Percentiles rank a stretch among this genome's conserved stretches.
Evolutionary conservation across 176 grass and related monocot genomes (phyloP).

Genomic region (Neostapfia colusana): DNA sequence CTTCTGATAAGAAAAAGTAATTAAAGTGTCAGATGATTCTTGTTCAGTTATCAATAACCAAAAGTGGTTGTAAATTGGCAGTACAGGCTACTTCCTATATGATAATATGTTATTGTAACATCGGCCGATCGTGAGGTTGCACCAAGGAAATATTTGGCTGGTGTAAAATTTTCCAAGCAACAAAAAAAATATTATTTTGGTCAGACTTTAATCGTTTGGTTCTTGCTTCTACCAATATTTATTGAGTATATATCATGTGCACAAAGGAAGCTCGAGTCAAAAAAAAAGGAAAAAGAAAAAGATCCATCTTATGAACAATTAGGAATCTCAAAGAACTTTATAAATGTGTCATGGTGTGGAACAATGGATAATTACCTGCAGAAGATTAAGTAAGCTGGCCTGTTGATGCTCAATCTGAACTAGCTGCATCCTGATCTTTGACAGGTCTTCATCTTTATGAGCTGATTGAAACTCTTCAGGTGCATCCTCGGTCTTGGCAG

Average conservation of each 20-base stretch:
- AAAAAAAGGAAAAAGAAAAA: too few relatives aligned
- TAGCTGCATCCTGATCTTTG: slow-evolving; percentile 77
- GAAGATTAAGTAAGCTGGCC: slow-evolving; percentile 80
- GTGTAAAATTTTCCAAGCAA: too few relatives aligned
- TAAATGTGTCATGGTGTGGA: not conserved
- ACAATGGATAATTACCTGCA: slow-evolving; percentile 63
- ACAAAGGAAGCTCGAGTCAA: too few relatives aligned
- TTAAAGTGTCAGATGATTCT: slow-evolving; percentile 11
- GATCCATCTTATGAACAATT: too few relatives aligned
- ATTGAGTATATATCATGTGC: too few relatives aligned
- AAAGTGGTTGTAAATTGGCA: not conserved
- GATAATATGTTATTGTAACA: not conserved
- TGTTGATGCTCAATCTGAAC: slow-evolving; percentile 98
- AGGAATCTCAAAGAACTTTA: too few relatives aligned
- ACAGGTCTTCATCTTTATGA: slow-evolving; percentile 69
- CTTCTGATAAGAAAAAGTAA: slow-evolving; percentile 55
- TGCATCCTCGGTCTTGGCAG: slow-evolving; percentile 24
- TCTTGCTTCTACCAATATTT: too few relatives aligned
- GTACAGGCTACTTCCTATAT: not conserved
- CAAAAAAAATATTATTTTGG: too few relatives aligned
- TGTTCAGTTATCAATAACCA: not conserved
- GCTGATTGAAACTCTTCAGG: slow-evolving; percentile 52
- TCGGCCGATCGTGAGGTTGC: too few relatives aligned
- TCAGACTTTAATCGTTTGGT: too few relatives aligned
- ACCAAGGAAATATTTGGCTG: too few relatives aligned